A percentile compares a stretch with the other conserved stretches of the same genome.
Evolutionary conservation across 2,329 filamentous ascomycete species (phyloP).

Genomic region (Calonectria ilicicola): DNA sequence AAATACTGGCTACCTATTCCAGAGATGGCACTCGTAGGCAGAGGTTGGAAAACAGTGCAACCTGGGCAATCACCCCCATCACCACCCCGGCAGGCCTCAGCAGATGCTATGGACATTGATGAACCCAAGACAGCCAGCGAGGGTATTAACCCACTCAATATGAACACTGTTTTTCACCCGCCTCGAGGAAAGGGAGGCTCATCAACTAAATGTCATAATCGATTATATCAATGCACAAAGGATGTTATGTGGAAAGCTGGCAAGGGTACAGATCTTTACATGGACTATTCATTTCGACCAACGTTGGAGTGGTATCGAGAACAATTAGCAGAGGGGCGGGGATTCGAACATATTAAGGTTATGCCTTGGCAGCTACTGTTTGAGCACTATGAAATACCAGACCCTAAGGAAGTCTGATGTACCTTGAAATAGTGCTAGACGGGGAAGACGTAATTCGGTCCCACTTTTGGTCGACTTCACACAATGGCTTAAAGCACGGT

Average conservation of each 20-base stretch:
- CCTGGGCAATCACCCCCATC: constrained; percentile 12
- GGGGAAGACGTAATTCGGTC: background rate
- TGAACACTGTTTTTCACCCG: constrained; percentile 60
- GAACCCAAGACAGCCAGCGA: constrained; percentile 31
- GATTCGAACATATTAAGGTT: constrained; percentile 62
- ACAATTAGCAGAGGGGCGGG: constrained; percentile 59
- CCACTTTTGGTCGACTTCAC: background rate
- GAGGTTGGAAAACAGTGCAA: constrained; percentile 54
- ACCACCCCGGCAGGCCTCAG: background rate
- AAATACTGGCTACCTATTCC: constrained; percentile 52
- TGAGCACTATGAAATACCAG: constrained; percentile 40
- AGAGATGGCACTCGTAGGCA: constrained; percentile 38
- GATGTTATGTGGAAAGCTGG: constrained; percentile 1
- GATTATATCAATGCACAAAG: constrained; percentile 55
- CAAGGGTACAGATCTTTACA: background rate
- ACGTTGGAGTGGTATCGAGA: constrained; percentile 66
- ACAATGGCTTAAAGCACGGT: too few species aligned
- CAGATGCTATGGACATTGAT: constrained; percentile 38
- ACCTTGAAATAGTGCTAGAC: background rate
- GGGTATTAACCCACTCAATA: constrained; percentile 1
- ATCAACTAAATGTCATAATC: constrained; percentile 55
- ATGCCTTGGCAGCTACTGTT: constrained; percentile 57
- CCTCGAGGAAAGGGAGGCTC: constrained; percentile 47
- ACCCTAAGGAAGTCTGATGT: constrained; percentile 32
- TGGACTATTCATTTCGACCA: constrained; percentile 56